Percentiles rank a stretch among this genome's conserved stretches.
These are phyloP conservation scores for Flagelloscypha sp. DNA, from an alignment of 768 basidiomycete species.

Conservation along the genomic window DNA sequence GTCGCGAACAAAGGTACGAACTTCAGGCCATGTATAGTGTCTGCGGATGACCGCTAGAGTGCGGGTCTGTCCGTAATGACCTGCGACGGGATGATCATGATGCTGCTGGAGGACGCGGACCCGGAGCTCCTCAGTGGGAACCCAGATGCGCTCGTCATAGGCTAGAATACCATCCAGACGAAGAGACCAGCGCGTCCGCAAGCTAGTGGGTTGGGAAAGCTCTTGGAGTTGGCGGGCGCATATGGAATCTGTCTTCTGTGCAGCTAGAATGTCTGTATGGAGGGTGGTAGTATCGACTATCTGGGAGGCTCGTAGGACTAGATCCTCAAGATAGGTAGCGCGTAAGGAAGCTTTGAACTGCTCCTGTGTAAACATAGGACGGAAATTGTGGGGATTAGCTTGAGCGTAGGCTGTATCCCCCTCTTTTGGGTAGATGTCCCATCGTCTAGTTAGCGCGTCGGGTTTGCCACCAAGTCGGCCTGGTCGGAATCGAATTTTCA, in stretches of 20 bases:
- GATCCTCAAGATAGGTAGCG: conserved; percentile 3
- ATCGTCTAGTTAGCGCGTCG: conserved; percentile 18
- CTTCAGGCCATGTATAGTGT: conserved; percentile 8
- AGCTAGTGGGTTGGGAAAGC: too few relatives aligned
- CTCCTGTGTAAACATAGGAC: conserved; percentile 15
- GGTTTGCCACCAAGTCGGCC: conserved; percentile 14
- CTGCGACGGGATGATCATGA: conserved; percentile 17
- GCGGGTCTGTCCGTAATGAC: conserved; percentile 19
- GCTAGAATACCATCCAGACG: conserved; percentile 16
- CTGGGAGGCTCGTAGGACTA: conserved; percentile 8
- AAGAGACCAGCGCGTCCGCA: too few relatives aligned
- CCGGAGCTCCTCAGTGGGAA: conserved; percentile 20
- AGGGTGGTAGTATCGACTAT: conserved; percentile 14
- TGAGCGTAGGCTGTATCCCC: conserved; percentile 17
- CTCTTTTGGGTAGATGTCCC: conserved; percentile 20
- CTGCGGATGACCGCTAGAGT: conserved; percentile 14
- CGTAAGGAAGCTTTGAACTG: conserved; percentile 9
- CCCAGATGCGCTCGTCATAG: conserved; percentile 18
- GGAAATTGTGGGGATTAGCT: conserved; percentile 17
- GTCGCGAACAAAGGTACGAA: conserved; percentile 11
- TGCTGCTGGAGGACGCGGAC: conserved; percentile 9
- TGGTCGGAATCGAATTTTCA: conserved; percentile 16
- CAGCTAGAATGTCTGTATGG: conserved; percentile 6
- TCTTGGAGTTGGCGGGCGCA: too few relatives aligned
- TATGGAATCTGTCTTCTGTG: too few relatives aligned